A percentile compares a stretch with the other conserved stretches of the same genome.
Conservation (phyloP, 2,329 filamentous ascomycete genomes). For the Diplodia scrobiculata region DNA sequence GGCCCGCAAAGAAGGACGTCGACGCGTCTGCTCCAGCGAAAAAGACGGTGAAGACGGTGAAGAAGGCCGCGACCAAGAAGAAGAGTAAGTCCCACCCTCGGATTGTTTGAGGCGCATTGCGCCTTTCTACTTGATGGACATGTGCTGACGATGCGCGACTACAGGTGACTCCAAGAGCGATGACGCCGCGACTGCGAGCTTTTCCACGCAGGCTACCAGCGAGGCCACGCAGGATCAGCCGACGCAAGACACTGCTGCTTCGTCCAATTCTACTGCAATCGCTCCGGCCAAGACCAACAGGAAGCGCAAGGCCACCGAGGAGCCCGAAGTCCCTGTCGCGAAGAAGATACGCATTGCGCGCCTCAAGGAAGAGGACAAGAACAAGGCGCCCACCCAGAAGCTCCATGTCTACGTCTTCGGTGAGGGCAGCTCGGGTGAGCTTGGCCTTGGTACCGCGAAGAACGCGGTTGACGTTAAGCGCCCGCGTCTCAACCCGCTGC, state of each 20-base stretch:
- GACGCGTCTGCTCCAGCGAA: conserved; percentile 1
- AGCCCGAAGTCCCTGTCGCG: conserved; percentile 10
- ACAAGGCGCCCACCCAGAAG: conserved; percentile 62
- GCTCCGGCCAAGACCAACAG: conserved; percentile 31
- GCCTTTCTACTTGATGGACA: neutral
- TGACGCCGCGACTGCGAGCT: conserved; percentile 25
- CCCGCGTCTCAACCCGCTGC: conserved; percentile 67
- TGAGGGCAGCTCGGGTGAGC: conserved; percentile 77
- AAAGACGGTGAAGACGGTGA: conserved; percentile 7
- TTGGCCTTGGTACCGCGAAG: conserved; percentile 71
- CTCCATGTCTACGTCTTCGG: conserved; percentile 80
- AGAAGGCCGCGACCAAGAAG: conserved; percentile 7
- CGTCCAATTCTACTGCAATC: neutral
- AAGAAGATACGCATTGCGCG: conserved; percentile 38
- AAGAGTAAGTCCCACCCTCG: conserved; percentile 1
- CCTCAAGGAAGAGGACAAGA: conserved; percentile 54
- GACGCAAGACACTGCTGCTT: conserved; percentile 30
- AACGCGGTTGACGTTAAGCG: conserved; percentile 72
- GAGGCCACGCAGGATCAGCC: conserved; percentile 27
- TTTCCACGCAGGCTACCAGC: conserved; percentile 3
- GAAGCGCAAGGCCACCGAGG: conserved; percentile 34
- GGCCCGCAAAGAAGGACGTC: conserved; percentile 25
- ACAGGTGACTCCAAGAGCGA: conserved; percentile 10
- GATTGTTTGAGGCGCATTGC: neutral
- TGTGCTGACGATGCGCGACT: conserved; percentile 21